Evolutionary conservation across 768 basidiomycete species (phyloP).

Genomic region (Boletus sensibilis): DNA sequence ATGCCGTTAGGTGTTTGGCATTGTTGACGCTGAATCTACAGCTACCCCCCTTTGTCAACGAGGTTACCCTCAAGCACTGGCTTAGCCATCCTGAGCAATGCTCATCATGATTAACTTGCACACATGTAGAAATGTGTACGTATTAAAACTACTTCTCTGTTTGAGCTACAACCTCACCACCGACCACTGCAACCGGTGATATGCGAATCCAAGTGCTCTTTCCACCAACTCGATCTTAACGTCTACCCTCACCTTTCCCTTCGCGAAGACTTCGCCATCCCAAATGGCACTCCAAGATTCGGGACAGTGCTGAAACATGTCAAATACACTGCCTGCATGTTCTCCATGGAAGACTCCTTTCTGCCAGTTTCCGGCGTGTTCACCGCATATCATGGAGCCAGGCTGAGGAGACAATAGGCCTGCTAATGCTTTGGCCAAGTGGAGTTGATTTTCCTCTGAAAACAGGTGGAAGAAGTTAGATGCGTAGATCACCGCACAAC

Average conservation of each 20-base stretch:
- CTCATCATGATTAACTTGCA: background rate
- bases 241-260: slow-evolving; percentile 12
- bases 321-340: background rate
- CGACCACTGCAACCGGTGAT: slow-evolving; percentile 27
- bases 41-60: too few relatives aligned
- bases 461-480: slow-evolving; percentile 47
- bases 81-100: too few relatives aligned
- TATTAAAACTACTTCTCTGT: background rate
- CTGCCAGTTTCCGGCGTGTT: slow-evolving; percentile 18
- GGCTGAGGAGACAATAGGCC: slow-evolving; percentile 29
- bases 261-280: slow-evolving; percentile 36
- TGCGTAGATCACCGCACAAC: slow-evolving; percentile 49
- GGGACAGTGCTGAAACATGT: slow-evolving; percentile 33
- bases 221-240: background rate
- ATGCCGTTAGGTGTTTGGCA: slow-evolving; percentile 14
- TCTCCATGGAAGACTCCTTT: background rate
- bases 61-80: background rate
- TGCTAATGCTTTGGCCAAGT: slow-evolving; percentile 29
- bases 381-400: slow-evolving; percentile 35
- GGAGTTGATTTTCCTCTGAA: slow-evolving; percentile 27
- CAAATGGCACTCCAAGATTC: slow-evolving; percentile 39
- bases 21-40: slow-evolving; percentile 10
- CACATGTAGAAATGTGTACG: too few relatives aligned
- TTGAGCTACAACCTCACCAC: slow-evolving; percentile 16
- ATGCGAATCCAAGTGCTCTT: background rate